A percentile compares a stretch with the other conserved stretches of the same genome.
These are phyloP conservation scores for Paramecium sonneborni DNA, from an alignment of 73 alveolate genomes.

Conservation along the genomic window DNA sequence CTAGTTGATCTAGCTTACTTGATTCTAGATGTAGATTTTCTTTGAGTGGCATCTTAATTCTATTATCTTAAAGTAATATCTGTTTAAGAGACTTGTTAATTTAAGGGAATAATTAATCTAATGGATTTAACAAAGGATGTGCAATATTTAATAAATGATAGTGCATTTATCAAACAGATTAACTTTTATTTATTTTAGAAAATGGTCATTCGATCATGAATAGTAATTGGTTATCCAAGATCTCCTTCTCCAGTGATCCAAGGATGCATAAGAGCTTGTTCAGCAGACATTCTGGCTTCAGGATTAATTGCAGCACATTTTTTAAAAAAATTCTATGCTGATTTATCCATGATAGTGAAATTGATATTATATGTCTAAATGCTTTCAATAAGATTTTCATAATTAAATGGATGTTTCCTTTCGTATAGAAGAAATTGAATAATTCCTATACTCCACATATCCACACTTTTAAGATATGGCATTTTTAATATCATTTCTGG, in stretches of 20 bases:
- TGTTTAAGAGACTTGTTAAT: too few relatives aligned
- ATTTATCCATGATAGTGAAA: neutral
- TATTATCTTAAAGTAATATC: too few relatives aligned
- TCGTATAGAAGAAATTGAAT: neutral
- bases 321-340: neutral
- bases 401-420: neutral
- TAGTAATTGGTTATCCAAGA: neutral
- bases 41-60: too few relatives aligned
- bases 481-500: neutral
- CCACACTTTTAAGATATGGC: neutral
- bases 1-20: conserved; percentile 34
- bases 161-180: neutral
- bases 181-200: too few relatives aligned
- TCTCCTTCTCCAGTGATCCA: conserved; percentile 20
- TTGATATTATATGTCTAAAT: neutral
- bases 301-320: neutral
- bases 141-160: neutral
- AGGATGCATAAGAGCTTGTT: neutral
- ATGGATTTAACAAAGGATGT: neutral
- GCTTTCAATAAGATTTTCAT: neutral
- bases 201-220: neutral
- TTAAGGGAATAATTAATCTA: neutral
- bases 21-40: neutral
- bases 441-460: conserved; percentile 14
- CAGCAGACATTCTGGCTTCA: neutral